Conservation (phyloP, 1,284 basidiomycete genomes). For the Rhodotorula sp. region DNA sequence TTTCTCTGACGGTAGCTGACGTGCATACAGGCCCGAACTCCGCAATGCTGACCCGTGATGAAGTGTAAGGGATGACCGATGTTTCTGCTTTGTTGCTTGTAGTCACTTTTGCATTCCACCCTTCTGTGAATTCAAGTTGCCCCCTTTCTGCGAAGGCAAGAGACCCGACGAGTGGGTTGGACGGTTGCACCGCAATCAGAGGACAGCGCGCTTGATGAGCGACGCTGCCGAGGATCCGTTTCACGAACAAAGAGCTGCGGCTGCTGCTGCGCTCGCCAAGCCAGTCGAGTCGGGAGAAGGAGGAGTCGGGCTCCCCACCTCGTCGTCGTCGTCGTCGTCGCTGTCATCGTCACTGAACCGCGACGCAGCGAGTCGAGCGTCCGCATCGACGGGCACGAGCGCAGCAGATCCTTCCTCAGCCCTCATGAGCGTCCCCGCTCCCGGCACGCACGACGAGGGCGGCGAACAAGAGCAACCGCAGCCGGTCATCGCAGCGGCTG, state of each 20-base stretch:
- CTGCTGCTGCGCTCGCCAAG: background rate
- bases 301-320: background rate
- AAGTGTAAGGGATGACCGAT: too few relatives aligned
- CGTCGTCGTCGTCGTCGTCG: background rate
- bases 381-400: background rate
- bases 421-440: background rate
- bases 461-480: background rate
- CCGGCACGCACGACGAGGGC: background rate
- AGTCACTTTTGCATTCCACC: background rate
- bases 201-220: background rate
- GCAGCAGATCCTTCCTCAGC: background rate
- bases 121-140: background rate
- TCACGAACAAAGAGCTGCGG: background rate
- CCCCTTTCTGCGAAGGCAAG: background rate
- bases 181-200: too few relatives aligned
- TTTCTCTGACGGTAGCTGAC: too few relatives aligned
- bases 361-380: too few relatives aligned
- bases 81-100: background rate
- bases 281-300: too few relatives aligned
- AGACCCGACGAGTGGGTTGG: too few relatives aligned
- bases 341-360: background rate
- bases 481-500: background rate
- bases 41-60: constrained; percentile 13
- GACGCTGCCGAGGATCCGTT: constrained; percentile 7
- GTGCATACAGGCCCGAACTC: background rate